phyloP scores from a whole-genome alignment of 2,329 filamentous ascomycete genomes.

The Cercospora canescens region DNA sequence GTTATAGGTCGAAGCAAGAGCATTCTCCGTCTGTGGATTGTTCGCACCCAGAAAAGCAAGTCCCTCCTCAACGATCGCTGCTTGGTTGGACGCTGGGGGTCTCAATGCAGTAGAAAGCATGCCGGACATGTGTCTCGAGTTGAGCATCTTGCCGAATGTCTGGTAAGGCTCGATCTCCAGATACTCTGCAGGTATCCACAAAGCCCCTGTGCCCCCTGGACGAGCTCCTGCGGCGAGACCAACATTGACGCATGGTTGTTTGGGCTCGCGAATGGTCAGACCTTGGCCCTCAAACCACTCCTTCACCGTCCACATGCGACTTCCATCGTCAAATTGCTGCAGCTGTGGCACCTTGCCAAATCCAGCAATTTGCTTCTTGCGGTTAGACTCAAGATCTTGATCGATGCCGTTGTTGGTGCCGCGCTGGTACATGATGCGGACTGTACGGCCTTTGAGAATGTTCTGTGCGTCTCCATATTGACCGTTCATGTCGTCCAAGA shows the following conservation, averaged over 20 bases:
- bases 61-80: not conserved
- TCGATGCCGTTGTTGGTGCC: not conserved
- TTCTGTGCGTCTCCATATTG: not conserved
- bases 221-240: not conserved
- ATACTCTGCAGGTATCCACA: slow-evolving; percentile 6
- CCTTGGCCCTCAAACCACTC: slow-evolving; percentile 1
- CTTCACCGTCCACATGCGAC: slow-evolving; percentile 2
- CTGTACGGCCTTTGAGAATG: not conserved
- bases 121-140: not conserved
- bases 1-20: not conserved
- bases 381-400: not conserved
- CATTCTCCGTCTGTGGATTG: not conserved
- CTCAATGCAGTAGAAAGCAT: not conserved
- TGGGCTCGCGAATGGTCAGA: not conserved
- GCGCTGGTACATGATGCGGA: not conserved
- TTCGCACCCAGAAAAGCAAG: not conserved
- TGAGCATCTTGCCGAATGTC: slow-evolving; percentile 1
- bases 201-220: not conserved
- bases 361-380: not conserved
- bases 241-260: slow-evolving; percentile 3
- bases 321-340: not conserved
- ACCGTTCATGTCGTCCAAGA: not conserved
- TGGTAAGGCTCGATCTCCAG: slow-evolving; percentile 7
- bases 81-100: not conserved
- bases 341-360: not conserved